Percentiles rank a stretch among this genome's conserved stretches.
phyloP scores from a whole-genome alignment of 805 yeast species.

The Tetrapisispora phaffii region DNA sequence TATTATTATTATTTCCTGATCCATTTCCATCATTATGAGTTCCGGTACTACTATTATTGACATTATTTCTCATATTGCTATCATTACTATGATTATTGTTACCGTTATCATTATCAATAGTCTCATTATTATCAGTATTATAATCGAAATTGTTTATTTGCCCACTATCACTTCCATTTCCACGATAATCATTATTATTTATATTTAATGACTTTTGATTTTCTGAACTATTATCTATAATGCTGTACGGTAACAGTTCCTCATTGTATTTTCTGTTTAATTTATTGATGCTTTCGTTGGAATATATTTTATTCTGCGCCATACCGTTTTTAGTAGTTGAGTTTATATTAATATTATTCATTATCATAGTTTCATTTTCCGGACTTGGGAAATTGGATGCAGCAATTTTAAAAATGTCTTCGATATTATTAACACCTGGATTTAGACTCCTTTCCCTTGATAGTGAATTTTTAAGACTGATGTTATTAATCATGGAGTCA shows the following conservation, averaged over 20 bases:
- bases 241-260: not conserved
- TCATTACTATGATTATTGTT: slow-evolving; percentile 4
- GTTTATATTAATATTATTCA: slow-evolving; percentile 2
- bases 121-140: slow-evolving; percentile 1
- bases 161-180: not conserved
- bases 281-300: not conserved
- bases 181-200: too few relatives aligned
- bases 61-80: slow-evolving; percentile 2
- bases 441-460: not conserved
- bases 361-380: slow-evolving; percentile 2
- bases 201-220: not conserved
- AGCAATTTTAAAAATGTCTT: not conserved
- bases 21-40: slow-evolving; percentile 4
- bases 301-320: not conserved
- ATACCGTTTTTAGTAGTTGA: not conserved
- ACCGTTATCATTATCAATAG: not conserved
- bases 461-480: not conserved
- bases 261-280: not conserved
- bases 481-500: not conserved
- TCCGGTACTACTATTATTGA: slow-evolving; percentile 1
- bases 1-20: slow-evolving; percentile 4
- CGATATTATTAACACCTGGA: not conserved
- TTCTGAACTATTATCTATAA: not conserved
- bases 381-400: slow-evolving; percentile 3
- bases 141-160: not conserved